Evolutionary conservation across 2,329 filamentous ascomycete species (phyloP).

Genomic region (Aspergillus sp.): DNA sequence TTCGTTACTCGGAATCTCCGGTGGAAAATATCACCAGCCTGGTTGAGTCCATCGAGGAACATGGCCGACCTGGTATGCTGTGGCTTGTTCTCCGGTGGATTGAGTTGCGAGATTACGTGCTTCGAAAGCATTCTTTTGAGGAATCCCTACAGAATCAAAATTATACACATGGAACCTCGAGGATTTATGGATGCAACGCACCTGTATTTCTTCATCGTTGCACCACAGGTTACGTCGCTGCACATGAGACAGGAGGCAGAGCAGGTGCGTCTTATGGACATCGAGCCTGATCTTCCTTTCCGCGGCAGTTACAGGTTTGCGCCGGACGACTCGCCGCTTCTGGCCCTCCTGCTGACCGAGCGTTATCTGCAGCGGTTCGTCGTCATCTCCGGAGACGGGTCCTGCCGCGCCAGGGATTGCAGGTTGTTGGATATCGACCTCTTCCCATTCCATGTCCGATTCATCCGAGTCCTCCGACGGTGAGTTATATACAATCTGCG

Average conservation of each 20-base stretch:
- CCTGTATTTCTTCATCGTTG: conserved; percentile 73
- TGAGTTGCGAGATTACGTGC: conserved; percentile 69
- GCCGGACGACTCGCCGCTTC: conserved; percentile 37
- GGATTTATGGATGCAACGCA: conserved; percentile 26
- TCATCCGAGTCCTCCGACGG: conserved; percentile 59
- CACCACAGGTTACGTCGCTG: conserved; percentile 85
- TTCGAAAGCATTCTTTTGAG: conserved; percentile 68
- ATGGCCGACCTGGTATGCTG: conserved; percentile 78
- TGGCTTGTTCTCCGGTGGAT: conserved; percentile 67
- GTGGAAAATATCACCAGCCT: conserved; percentile 69
- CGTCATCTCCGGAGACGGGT: conserved; percentile 18
- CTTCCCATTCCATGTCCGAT: conserved; percentile 69
- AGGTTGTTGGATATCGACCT: conserved; percentile 53
- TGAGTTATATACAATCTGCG: conserved; percentile 43
- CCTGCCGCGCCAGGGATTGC: conserved; percentile 28
- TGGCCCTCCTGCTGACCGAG: conserved; percentile 38
- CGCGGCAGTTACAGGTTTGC: conserved; percentile 58
- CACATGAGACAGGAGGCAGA: conserved; percentile 80
- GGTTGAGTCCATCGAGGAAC: conserved; percentile 77
- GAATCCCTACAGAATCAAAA: conserved; percentile 27
- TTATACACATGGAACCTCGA: conserved; percentile 3
- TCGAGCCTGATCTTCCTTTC: conserved; percentile 69
- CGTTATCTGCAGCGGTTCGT: conserved; percentile 43
- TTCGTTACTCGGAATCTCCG: conserved; percentile 72
- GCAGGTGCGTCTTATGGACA: conserved; percentile 83